Evolutionary conservation across 2,329 filamentous ascomycete species (phyloP), one percentile per base, ranked within the genome.

Genomic region (Bertia moriformis): DNA sequence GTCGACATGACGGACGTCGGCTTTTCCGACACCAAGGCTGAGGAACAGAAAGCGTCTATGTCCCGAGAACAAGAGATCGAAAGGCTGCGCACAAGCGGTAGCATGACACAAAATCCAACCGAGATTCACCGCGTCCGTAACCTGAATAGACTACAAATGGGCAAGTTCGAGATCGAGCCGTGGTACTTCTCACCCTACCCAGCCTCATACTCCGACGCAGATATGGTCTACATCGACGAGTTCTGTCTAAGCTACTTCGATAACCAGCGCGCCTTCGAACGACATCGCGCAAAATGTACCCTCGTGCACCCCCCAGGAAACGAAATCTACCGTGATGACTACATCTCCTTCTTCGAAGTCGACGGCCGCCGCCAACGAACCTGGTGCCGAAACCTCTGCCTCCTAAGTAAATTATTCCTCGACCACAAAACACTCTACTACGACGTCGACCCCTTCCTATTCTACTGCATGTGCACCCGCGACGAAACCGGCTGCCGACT

Each of bases 111-210:
- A 55, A 96, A 96, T 47, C 91, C 93, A 41, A 87, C 89, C 12
- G 93, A 98, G 54, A 87, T 98, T 44, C 89, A 89, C 18, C 82
- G 93, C 39, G 93, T 98, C 40, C 81, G 91, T 51, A 98, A 98
- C 54, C 78, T 98, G 47, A 85, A 84, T 40, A 88, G 83, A 48
- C 80, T 98, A 3, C 89, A 96, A 55, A 96, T 98, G 67, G 93
- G 91, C 35, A 78, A 80, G 49, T 82, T 78, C 54, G 86, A 95
- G 51, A 74, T 98, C 33, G 93, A 93, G 55, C 91, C 91, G 0
- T 98, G 91, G 91, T 98, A 98, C 59, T 98, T 98, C 63, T 94
- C 87, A 4, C 91, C 91, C 0, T 98, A 98, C 51, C 91, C 91
- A 0, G 83, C 93, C 52, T 69, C 78, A 2, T 96, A 93, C 55